Conservation (phyloP, 1,284 basidiomycete species). For the Boletus hoseneyae region DNA sequence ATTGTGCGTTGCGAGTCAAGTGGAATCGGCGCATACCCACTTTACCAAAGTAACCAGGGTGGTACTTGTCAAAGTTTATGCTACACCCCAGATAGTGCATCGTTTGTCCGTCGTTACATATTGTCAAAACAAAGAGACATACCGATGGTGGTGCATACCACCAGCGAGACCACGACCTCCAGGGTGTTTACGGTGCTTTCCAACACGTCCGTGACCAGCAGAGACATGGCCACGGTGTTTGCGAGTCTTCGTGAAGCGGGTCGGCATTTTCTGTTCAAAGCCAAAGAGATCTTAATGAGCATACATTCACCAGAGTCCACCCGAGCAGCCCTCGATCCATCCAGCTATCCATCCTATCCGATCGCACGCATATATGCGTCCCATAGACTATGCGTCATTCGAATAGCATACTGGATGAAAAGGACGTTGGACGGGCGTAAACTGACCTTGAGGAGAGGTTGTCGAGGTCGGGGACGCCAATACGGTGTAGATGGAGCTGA, state of each 20-base stretch:
- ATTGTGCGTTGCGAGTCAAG: constrained; percentile 85
- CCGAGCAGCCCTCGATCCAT: constrained; percentile 39
- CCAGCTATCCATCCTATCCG: constrained; percentile 40
- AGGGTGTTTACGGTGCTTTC: constrained; percentile 99
- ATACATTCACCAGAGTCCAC: constrained; percentile 30
- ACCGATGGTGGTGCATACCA: constrained; percentile 99
- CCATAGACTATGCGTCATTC: constrained; percentile 19
- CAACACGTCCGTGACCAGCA: constrained; percentile 98
- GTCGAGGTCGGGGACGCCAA: constrained; percentile 39
- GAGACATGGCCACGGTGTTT: constrained; percentile 99
- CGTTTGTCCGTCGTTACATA: background rate
- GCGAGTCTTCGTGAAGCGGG: constrained; percentile 92
- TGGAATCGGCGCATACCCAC: constrained; percentile 99
- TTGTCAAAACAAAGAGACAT: constrained; percentile 31
- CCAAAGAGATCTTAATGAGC: constrained; percentile 23
- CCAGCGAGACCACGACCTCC: constrained; percentile 99
- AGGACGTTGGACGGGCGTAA: constrained; percentile 23
- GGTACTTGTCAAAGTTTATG: constrained; percentile 92
- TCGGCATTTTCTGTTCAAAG: constrained; percentile 77
- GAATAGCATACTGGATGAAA: constrained; percentile 15
- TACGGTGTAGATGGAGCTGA: constrained; percentile 6
- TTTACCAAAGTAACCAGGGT: constrained; percentile 99
- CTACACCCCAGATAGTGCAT: constrained; percentile 34
- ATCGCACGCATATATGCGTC: constrained; percentile 29
- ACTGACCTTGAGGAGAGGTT: constrained; percentile 65